Base-by-base conservation (phyloP, 1,284 basidiomycete species). In the Puccinia coronata region DNA sequence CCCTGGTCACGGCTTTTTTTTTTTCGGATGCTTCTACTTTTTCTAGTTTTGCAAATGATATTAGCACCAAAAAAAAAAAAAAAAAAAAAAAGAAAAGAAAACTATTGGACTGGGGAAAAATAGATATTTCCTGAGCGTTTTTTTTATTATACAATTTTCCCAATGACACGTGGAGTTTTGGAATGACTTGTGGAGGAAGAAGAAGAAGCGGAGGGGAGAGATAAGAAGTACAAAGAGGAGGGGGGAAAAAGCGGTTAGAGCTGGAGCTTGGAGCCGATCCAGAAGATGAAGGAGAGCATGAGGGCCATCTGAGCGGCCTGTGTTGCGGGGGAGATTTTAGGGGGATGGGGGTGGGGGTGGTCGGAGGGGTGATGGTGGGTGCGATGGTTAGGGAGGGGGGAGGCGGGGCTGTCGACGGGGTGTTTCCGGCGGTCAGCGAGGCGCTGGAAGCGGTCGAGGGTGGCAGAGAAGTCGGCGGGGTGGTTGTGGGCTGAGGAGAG, bases 201-300 rank as follows among this genome's bases (percentile, higher is more conserved):
- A n/a, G n/a, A n/a, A n/a, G n/a, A n/a, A n/a, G n/a, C n/a, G n/a
- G n/a, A n/a, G n/a, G n/a, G n/a, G n/a, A 63, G 34, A n/a, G 11
- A 23, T 49, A 41, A 28, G 5, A 57, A 49, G 8, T n/a, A 61
- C 25, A 61, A 61, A 61, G 25, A 31, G 16, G 20, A n/a, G 8
- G 12, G 41, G 41, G 14, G 31, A 14, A 18, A 25, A 39, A n/a
- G 8, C 12, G n/a, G 3, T 51, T 55, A 72, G 6, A 55, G 28
- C 25, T 55, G 49, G 14, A 75, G 47, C 47, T 75, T 75, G 57
- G 55, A 61, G 23, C 73, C 73, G 25, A 75, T 25, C 73, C 73
- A 75, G 20, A 75, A 53, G 23, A 75, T 75, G 20, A 75, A 75
- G 31, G 73, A 75, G 41, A 75, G 73, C 73, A 75, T 75, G 39